These are phyloP conservation scores for Plasmodium billcollinsi DNA, from an alignment of 169 alveolate genomes.

Conservation along the genomic window DNA sequence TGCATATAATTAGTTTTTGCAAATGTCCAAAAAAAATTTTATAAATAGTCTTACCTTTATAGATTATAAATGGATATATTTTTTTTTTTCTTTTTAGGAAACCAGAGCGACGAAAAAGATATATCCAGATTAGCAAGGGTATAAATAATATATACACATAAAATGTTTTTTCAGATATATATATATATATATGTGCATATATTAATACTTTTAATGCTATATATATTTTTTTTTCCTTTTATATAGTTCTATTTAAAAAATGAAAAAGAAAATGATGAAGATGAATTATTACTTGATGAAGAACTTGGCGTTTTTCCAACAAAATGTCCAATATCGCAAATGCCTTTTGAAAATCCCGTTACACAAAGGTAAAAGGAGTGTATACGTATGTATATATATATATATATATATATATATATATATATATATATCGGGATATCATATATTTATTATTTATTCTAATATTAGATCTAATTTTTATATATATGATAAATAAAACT, in stretches of 20 bases:
- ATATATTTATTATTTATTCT: not conserved
- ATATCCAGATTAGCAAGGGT: slow-evolving; percentile 69
- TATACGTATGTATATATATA: not conserved
- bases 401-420: slow-evolving; percentile 2
- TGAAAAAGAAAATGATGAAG: slow-evolving; percentile 75
- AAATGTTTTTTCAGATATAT: no score
- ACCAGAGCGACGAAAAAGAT: slow-evolving; percentile 67
- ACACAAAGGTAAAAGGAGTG: slow-evolving; percentile 80
- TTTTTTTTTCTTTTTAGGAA: slow-evolving; percentile 9
- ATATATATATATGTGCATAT: not conserved
- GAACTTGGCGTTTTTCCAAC: slow-evolving; percentile 78
- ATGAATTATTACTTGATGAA: slow-evolving; percentile 83
- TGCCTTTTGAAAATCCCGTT: slow-evolving; percentile 84
- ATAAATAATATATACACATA: not conserved
- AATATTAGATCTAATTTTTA: no score
- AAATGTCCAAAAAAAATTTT: no score
- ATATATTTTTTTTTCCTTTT: not conserved
- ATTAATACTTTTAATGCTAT: not conserved
- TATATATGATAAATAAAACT: no score
- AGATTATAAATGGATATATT: slow-evolving; percentile 6
- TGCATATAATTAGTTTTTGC: not conserved
- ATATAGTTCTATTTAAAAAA: slow-evolving; percentile 60
- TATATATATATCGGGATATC: not conserved
- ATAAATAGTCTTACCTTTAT: no score
- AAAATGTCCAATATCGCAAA: slow-evolving; percentile 86